phyloP scores from a whole-genome alignment of 225 moss, liverwort and hornwort species.

The Physcomitrium patens region DNA sequence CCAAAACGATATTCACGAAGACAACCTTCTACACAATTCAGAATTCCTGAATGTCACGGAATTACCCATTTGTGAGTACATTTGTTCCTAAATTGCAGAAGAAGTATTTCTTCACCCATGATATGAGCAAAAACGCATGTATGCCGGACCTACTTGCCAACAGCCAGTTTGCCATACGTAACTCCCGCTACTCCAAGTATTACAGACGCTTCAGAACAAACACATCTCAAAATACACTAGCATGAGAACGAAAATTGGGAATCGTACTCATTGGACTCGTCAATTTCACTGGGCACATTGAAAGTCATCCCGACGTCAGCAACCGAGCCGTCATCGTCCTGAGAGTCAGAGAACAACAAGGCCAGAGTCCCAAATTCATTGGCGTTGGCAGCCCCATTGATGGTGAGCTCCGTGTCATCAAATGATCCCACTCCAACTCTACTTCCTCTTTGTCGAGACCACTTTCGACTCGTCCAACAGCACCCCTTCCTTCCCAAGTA shows the following conservation, averaged over 20 bases:
- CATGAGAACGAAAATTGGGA: background rate
- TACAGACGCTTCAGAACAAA: slow-evolving; percentile 4
- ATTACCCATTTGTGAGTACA: background rate
- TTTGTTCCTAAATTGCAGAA: background rate
- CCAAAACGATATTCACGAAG: slow-evolving; percentile 4
- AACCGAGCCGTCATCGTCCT: slow-evolving; percentile 42
- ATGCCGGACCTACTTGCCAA: background rate
- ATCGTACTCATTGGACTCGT: slow-evolving; percentile 40
- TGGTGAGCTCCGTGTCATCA: slow-evolving; percentile 44
- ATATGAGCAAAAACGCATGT: background rate
- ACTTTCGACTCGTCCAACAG: slow-evolving; percentile 27
- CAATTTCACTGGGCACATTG: slow-evolving; percentile 33
- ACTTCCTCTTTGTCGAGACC: slow-evolving; percentile 37
- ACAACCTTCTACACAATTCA: background rate
- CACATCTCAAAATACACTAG: background rate
- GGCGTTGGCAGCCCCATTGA: slow-evolving; percentile 38
- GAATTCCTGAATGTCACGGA: background rate
- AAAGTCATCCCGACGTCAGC: slow-evolving; percentile 33
- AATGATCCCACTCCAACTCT: slow-evolving; percentile 40
- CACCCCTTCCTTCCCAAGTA: slow-evolving; percentile 31
- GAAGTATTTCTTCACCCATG: background rate
- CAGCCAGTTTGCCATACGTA: background rate
- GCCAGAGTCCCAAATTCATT: slow-evolving; percentile 48
- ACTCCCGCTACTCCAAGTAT: background rate
- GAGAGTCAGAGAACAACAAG: slow-evolving; percentile 35